Evolutionary conservation across 306 rosid genomes (phyloP).

Genomic region (Elaeagnus macrophylla): DNA sequence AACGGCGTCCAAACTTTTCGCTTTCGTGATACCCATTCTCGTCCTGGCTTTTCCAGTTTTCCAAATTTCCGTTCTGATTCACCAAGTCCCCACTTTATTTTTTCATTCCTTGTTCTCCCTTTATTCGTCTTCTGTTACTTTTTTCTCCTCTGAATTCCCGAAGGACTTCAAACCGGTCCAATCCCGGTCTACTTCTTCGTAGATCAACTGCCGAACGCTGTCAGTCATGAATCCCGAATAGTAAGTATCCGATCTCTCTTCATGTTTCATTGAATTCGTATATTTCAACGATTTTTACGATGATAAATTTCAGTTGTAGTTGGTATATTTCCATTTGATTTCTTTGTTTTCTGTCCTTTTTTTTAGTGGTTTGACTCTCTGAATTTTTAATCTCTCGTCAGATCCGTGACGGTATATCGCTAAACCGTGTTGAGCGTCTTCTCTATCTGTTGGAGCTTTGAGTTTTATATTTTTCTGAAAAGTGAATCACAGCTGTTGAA

Average conservation of each 20-base stretch:
- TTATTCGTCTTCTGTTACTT: too few species aligned
- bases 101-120: too few species aligned
- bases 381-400: not conserved
- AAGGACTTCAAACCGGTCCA: constrained; percentile 16
- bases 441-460: too few species aligned
- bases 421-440: not conserved
- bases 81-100: too few species aligned
- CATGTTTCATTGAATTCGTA: not conserved
- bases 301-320: not conserved
- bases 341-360: not conserved
- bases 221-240: constrained; percentile 46
- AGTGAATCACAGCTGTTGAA: too few species aligned
- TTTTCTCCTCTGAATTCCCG: too few species aligned
- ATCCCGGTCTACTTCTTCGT: constrained; percentile 24
- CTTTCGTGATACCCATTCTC: too few species aligned
- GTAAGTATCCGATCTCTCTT: constrained; percentile 25
- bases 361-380: too few species aligned
- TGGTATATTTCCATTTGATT: not conserved
- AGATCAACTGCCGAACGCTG: constrained; percentile 12
- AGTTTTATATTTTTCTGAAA: not conserved
- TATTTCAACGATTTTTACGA: constrained; percentile 4
- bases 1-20: too few species aligned
- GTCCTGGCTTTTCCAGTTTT: too few species aligned
- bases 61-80: too few species aligned
- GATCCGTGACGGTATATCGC: constrained; percentile 16